These are phyloP conservation scores for Brassica hybrid DNA, from an alignment of 441 rosid species.

Conservation along the genomic window DNA sequence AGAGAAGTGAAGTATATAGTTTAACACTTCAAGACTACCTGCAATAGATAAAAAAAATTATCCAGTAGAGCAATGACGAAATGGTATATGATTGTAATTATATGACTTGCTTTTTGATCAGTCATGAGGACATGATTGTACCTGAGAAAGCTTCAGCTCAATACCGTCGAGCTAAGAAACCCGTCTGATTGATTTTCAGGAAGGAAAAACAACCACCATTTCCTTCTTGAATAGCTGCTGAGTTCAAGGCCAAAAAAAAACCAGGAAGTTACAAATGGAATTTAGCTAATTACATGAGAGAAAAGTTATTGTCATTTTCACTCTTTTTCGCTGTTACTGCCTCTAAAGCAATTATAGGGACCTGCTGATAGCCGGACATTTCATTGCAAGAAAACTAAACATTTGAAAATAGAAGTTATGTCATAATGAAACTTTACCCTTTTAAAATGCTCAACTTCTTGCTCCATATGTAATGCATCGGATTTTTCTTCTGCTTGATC, in stretches of 20 bases:
- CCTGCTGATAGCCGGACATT: not conserved
- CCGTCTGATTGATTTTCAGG: conserved; percentile 22
- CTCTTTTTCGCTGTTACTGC: conserved; percentile 7
- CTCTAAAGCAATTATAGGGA: no score
- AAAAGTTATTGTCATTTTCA: not conserved
- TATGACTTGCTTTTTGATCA: not conserved
- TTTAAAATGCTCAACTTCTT: conserved; percentile 55
- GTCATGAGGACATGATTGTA: not conserved
- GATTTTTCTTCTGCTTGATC: conserved; percentile 37
- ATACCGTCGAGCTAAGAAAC: not conserved
- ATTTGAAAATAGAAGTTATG: not conserved
- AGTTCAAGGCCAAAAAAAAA: conserved; percentile 2
- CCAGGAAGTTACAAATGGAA: conserved; percentile 1
- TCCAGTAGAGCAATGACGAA: not conserved
- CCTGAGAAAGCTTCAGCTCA: conserved; percentile 22
- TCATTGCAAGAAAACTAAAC: conserved; percentile 2
- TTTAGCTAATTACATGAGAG: not conserved
- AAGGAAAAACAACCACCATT: conserved; percentile 40
- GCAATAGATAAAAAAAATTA: not conserved
- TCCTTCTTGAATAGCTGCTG: conserved; percentile 52
- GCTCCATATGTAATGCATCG: conserved; percentile 36
- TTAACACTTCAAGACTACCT: conserved; percentile 19
- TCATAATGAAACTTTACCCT: conserved; percentile 45
- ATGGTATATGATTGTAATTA: not conserved
- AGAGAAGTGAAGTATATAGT: not conserved